A percentile compares a stretch with the other conserved stretches of the same genome.
These are phyloP conservation scores for Fraxinus sp. DNA, from an alignment of 305 asterid genomes.

Conservation along the genomic window DNA sequence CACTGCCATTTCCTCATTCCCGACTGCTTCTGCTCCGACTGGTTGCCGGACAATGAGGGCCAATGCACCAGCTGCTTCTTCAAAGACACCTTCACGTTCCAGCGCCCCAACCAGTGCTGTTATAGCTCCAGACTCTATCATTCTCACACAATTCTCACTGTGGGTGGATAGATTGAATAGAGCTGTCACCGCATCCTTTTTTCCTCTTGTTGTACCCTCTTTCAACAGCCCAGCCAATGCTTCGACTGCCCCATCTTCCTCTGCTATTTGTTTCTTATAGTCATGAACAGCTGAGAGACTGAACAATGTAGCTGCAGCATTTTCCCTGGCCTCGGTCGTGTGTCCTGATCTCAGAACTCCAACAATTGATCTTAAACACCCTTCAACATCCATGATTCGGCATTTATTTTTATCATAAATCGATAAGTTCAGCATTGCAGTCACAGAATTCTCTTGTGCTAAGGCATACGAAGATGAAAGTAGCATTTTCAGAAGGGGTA, in stretches of 20 bases:
- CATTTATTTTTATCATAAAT: constrained; percentile 73
- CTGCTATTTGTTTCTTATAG: constrained; percentile 66
- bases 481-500: constrained; percentile 59
- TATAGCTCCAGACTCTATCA: constrained; percentile 78
- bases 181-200: constrained; percentile 89
- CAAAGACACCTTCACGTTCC: constrained; percentile 60
- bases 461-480: constrained; percentile 58
- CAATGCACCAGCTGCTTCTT: constrained; percentile 91
- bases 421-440: constrained; percentile 85
- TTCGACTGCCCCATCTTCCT: constrained; percentile 71
- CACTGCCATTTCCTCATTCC: constrained; percentile 64
- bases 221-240: constrained; percentile 61
- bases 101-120: constrained; percentile 58
- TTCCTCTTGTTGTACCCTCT: constrained; percentile 76
- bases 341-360: constrained; percentile 62
- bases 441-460: constrained; percentile 88
- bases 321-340: constrained; percentile 81
- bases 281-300: constrained; percentile 92
- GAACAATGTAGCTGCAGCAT: constrained; percentile 90
- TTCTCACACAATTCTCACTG: constrained; percentile 54
- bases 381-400: constrained; percentile 79
- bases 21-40: constrained; percentile 69
- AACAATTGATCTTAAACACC: constrained; percentile 64
- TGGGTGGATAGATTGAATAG: constrained; percentile 83
- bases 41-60: constrained; percentile 74